Evolutionary conservation across 2,329 filamentous ascomycete genomes (phyloP), one percentile per base, ranked within the genome.

Genomic region (Xylariaceae sp.): DNA sequence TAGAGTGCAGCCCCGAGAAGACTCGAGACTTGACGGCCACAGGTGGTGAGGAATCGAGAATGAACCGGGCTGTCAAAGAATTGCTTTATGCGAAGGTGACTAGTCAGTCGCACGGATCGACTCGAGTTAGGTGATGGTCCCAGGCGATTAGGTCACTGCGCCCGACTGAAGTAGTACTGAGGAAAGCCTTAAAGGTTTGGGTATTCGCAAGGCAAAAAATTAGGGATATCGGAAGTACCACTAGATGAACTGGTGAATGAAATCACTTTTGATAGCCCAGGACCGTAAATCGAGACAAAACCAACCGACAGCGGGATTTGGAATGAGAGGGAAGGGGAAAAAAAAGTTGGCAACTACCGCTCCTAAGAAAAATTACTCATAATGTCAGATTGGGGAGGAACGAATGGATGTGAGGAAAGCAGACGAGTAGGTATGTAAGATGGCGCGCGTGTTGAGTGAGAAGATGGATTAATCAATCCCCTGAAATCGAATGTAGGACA

Each of bases 1-100:
- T 62, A 54, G 40, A 53, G 50, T 54, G 29, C n/a, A 52, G 62
- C 57, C 58, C 57, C 61, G 61, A 64, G 62, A 62, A 50, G 53
- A 63, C 60, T 65, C 58, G 53, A 54, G 54, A 64, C 58, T 53
- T 52, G 41, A 41, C 49, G 48, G 52, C 47, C 43, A 49, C 41
- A 40, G 14, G 52, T 46, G 46, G 51, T 44, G 21, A 53, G 41
- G 40, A 23, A 43, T 56, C 53, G 59, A 52, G 14, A 44, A 41
- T 41, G 4, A 6, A 19, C 20, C 19, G 20, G 5, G 41, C 41
- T 19, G 7, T 7, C 18, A 44, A 41, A n/a, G n/a, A n/a, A n/a
- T n/a, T 16, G 40, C 40, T 20, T 32, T 42, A 50, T 50, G 20
- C 7, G 23, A 40, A 52, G 49, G 42, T n/a, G 20, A 10, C 10